Evolutionary conservation across 2,329 filamentous ascomycete species (phyloP).

Genomic region (Aspergillus clavatus): DNA sequence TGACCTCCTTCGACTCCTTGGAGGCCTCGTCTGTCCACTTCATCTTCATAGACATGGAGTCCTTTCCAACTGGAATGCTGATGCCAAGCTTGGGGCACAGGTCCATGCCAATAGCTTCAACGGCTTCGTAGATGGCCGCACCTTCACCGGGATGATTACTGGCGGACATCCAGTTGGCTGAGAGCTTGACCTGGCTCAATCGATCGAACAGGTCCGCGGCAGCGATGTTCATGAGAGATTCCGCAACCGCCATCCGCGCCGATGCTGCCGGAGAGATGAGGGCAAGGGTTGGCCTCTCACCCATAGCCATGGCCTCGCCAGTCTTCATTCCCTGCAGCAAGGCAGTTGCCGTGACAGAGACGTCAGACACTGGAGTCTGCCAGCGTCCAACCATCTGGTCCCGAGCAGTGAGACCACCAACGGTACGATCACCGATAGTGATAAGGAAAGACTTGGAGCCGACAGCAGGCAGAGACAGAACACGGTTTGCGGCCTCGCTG

Average conservation of each 20-base stretch:
- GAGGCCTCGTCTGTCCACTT: slow-evolving; percentile 74
- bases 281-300: slow-evolving; percentile 83
- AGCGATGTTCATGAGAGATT: slow-evolving; percentile 87
- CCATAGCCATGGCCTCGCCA: slow-evolving; percentile 97
- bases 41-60: slow-evolving; percentile 98
- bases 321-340: slow-evolving; percentile 67
- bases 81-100: slow-evolving; percentile 86
- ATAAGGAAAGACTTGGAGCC: slow-evolving; percentile 98
- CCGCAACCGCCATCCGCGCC: slow-evolving; percentile 91
- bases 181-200: slow-evolving; percentile 75
- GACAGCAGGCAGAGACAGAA: slow-evolving; percentile 80
- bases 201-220: slow-evolving; percentile 71
- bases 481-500: slow-evolving; percentile 70
- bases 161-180: slow-evolving; percentile 99
- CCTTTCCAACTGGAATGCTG: slow-evolving; percentile 93
- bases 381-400: slow-evolving; percentile 97
- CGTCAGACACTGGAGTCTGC: slow-evolving; percentile 91
- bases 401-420: slow-evolving; percentile 79
- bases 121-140: slow-evolving; percentile 86
- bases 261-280: slow-evolving; percentile 87
- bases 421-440: slow-evolving; percentile 88
- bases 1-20: slow-evolving; percentile 73
- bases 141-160: slow-evolving; percentile 89
- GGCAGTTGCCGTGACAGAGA: slow-evolving; percentile 83
- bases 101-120: slow-evolving; percentile 87